Evolutionary conservation across 129 eudicot genomes (phyloP).

Genomic region (Pseudognaphalium luteoalbum): DNA sequence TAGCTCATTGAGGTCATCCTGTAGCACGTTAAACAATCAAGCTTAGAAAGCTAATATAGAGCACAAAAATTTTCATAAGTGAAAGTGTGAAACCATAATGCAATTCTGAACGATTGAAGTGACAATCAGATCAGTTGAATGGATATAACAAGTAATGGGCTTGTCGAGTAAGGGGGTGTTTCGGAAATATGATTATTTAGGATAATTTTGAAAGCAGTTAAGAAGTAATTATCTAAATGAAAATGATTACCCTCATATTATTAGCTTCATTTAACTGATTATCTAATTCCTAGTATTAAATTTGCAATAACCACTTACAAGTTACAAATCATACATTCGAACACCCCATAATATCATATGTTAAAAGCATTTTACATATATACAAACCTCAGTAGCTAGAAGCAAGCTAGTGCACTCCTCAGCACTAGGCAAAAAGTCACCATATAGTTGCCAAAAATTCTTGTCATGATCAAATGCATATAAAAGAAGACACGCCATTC

Average conservation of each 20-base stretch:
- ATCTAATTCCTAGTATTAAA: neutral
- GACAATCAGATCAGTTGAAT: neutral
- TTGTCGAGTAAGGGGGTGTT: neutral
- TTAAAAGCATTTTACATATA: conserved; percentile 2
- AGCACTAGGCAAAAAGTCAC: conserved; percentile 87
- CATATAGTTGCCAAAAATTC: conserved; percentile 96
- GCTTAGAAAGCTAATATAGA: conserved; percentile 8
- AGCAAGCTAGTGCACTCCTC: conserved; percentile 93
- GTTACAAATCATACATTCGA: neutral
- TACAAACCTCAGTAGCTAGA: conserved; percentile 87
- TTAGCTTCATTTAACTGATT: neutral
- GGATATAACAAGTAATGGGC: conserved; percentile 4
- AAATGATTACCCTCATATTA: neutral
- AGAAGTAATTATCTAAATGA: neutral
- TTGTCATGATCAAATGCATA: conserved; percentile 84
- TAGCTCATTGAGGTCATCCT: conserved; percentile 93
- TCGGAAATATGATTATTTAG: neutral
- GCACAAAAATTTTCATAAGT: neutral
- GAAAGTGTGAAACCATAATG: neutral
- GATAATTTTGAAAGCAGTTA: neutral
- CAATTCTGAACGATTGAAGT: neutral
- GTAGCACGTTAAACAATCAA: neutral
- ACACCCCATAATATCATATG: too few relatives aligned
- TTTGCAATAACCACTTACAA: neutral
- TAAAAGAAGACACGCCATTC: conserved; percentile 92